Evolutionary conservation across 1,139 yeast species (phyloP).

Genomic region (Candida glucosophila): DNA sequence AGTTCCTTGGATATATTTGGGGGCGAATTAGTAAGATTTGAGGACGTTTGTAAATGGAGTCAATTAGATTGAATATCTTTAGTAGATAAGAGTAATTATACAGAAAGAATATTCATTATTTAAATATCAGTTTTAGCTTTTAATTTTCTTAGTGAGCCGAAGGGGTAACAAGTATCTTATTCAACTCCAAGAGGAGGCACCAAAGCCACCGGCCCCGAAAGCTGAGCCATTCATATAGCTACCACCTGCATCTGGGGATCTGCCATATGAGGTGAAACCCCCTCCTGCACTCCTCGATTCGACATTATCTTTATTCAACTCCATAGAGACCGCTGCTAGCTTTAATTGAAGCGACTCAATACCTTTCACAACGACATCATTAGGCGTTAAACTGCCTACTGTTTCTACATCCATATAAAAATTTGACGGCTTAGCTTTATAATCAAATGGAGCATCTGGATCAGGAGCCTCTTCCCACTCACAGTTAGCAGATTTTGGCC

Average conservation of each 20-base stretch:
- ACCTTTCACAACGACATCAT: slow-evolving; percentile 80
- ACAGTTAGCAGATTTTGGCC: slow-evolving; percentile 86
- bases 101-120: too few species aligned
- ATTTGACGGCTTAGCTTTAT: slow-evolving; percentile 68
- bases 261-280: slow-evolving; percentile 44
- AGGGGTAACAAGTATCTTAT: too few species aligned
- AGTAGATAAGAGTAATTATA: slow-evolving; percentile 1
- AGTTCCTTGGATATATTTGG: slow-evolving; percentile 94
- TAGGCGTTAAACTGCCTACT: slow-evolving; percentile 80
- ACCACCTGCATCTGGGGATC: slow-evolving; percentile 31
- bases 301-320: slow-evolving; percentile 56
- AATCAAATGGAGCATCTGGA: slow-evolving; percentile 83
- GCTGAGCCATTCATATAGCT: slow-evolving; percentile 33
- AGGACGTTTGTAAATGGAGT: slow-evolving; percentile 73
- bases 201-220: slow-evolving; percentile 42
- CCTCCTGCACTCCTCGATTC: slow-evolving; percentile 37
- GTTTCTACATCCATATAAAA: slow-evolving; percentile 89
- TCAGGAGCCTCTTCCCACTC: slow-evolving; percentile 96
- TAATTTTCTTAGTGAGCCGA: too few species aligned
- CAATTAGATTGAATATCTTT: slow-evolving; percentile 3
- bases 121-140: too few species aligned
- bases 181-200: slow-evolving; percentile 23
- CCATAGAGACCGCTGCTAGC: slow-evolving; percentile 82
- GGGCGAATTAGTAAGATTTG: slow-evolving; percentile 66
- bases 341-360: slow-evolving; percentile 81